Conservation (phyloP, 1,139 yeast species). For the Fermentozyma sake region DNA sequence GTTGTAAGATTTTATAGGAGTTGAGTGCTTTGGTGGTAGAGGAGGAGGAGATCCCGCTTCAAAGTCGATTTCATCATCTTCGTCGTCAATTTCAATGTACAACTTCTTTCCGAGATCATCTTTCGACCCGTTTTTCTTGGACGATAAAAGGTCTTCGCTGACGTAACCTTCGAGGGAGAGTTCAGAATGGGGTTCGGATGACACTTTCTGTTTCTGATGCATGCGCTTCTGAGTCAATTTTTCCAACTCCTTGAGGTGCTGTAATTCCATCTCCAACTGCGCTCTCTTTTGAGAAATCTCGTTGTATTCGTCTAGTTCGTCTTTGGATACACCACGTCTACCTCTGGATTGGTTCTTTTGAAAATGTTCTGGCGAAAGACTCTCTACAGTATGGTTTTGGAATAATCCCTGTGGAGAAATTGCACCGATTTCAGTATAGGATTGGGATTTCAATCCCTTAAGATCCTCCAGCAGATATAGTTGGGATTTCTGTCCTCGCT, state of each 20-base stretch:
- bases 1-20: conserved; percentile 9
- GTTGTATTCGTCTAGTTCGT: conserved; percentile 18
- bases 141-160: conserved; percentile 35
- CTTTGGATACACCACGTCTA: too few species aligned
- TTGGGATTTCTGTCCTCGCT: too few species aligned
- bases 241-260: conserved; percentile 35
- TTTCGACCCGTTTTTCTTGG: conserved; percentile 28
- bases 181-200: conserved; percentile 7
- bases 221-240: too few species aligned
- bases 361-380: conserved; percentile 23
- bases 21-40: conserved; percentile 43
- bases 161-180: conserved; percentile 24
- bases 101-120: conserved; percentile 39
- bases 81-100: conserved; percentile 24
- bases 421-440: conserved; percentile 12
- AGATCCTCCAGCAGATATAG: too few species aligned
- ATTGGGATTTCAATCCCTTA: conserved; percentile 13
- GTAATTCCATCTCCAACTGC: conserved; percentile 38
- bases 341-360: too few species aligned
- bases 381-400: conserved; percentile 24
- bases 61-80: conserved; percentile 15
- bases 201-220: too few species aligned
- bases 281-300: conserved; percentile 32
- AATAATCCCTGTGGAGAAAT: conserved; percentile 9
- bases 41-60: conserved; percentile 40